A percentile compares a stretch with the other conserved stretches of the same genome.
Conservation (phyloP, 1,139 yeast genomes). For the Pichia sp. region DNA sequence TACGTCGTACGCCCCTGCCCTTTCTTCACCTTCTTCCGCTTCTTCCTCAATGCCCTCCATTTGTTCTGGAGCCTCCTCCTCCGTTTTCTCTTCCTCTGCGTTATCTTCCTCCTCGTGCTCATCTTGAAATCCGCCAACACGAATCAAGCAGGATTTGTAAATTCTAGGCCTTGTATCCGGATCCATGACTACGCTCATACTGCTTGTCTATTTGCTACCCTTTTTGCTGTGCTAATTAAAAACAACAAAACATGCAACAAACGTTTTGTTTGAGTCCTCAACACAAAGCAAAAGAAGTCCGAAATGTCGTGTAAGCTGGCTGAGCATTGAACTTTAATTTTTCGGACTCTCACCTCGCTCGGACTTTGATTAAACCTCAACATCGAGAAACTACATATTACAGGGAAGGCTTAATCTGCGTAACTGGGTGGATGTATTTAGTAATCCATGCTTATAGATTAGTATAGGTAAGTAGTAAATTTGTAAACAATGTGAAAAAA, state of each 20-base stretch:
- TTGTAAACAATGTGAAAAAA: not conserved
- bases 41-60: not conserved
- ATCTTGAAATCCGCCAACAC: not conserved
- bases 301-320: not conserved
- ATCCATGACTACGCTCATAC: not conserved
- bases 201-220: not conserved
- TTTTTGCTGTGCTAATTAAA: not conserved
- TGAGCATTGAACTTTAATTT: not conserved
- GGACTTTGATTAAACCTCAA: not conserved
- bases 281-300: not conserved
- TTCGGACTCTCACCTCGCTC: not conserved
- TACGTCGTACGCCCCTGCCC: not conserved
- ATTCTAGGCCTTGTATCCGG: not conserved
- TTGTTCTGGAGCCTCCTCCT: not conserved
- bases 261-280: not conserved
- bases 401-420: not conserved
- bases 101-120: not conserved
- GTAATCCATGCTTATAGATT: not conserved
- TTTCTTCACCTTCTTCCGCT: not conserved
- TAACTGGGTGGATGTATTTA: not conserved
- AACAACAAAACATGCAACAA: no score
- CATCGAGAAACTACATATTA: not conserved
- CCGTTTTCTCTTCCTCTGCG: not conserved
- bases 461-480: not conserved
- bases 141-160: not conserved